Evolutionary conservation across 768 basidiomycete genomes (phyloP), one percentile per base, ranked within the genome.

Genomic region (Saitozyma podzolica): DNA sequence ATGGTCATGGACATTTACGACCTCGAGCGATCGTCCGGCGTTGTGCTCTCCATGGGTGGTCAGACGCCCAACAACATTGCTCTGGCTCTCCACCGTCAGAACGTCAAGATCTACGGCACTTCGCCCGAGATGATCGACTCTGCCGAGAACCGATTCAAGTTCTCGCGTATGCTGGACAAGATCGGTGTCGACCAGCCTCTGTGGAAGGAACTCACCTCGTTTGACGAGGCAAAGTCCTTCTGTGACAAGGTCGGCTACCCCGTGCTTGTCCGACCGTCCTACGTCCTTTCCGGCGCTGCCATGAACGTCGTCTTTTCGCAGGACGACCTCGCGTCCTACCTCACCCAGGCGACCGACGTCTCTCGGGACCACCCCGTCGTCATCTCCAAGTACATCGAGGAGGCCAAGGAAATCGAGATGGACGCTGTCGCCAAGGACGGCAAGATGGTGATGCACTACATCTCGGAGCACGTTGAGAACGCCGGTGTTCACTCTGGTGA

Each of bases 341-440:
- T 99, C 62, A 89, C 89, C 0, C 94, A 92, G 81, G 96, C 96
- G 17, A 89, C 94, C 19, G 93, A 91, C 58, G 93, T 99, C 60
- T 99, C 96, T 49, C 88, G 91, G 51, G 92, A 94, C 41, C 91
- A 96, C 74, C 95, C 95, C 1, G 94, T 97, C 66, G 95, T 99
- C 71, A 98, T 98, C 80, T 90, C 91, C 66, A 99, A 99, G 81
- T 99, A 96, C 82, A 96, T 99, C 78, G 95, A 98, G 79, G 91
- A 96, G 79, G 96, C 96, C 40, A 98, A 99, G 84, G 96, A 99
- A 82, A 99, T 99, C 69, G 96, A 99, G 83, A 97, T 99, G 92
- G 96, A 99, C 75, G 96, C 96, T 19, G 87, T 99, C 45, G 96
- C 96, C 41, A 90, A 90, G 81, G 91, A 92, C 75, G 95, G 95